Evolutionary conservation across 106 monocot species (phyloP).

Genomic region (Dendrobium chrysotoxum): DNA sequence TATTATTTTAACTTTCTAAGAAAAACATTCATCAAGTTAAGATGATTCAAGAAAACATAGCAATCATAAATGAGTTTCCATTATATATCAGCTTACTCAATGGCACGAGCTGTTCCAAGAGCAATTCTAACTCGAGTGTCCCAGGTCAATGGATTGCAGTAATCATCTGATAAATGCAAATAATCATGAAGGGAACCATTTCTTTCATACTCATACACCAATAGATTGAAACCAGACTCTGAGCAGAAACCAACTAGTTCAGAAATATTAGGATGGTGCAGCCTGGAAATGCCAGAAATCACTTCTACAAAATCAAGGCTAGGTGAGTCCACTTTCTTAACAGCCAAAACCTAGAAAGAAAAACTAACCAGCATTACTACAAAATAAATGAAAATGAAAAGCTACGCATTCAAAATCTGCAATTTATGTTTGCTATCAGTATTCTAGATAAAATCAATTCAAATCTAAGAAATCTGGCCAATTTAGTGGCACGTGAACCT

Average conservation of each 20-base stretch:
- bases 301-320: conserved; percentile 48
- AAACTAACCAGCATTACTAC: neutral
- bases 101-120: conserved; percentile 79
- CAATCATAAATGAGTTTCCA: neutral
- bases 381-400: neutral
- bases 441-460: neutral
- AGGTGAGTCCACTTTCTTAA: conserved; percentile 68
- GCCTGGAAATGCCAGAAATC: conserved; percentile 45
- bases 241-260: conserved; percentile 85
- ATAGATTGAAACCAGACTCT: conserved; percentile 49
- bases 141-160: conserved; percentile 91
- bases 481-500: too few relatives aligned
- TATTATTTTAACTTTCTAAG: neutral
- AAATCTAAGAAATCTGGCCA: too few relatives aligned
- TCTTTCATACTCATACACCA: conserved; percentile 66
- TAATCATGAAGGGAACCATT: conserved; percentile 90
- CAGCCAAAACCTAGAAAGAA: conserved; percentile 57
- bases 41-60: neutral
- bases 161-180: conserved; percentile 88
- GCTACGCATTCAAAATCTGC: neutral
- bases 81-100: conserved; percentile 66
- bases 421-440: neutral
- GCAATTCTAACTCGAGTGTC: conserved; percentile 90
- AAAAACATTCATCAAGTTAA: neutral
- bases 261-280: conserved; percentile 77